Evolutionary conservation across 129 eudicot species (phyloP), one percentile per base, ranked within the genome.

Genomic region (Silybum marianum): DNA sequence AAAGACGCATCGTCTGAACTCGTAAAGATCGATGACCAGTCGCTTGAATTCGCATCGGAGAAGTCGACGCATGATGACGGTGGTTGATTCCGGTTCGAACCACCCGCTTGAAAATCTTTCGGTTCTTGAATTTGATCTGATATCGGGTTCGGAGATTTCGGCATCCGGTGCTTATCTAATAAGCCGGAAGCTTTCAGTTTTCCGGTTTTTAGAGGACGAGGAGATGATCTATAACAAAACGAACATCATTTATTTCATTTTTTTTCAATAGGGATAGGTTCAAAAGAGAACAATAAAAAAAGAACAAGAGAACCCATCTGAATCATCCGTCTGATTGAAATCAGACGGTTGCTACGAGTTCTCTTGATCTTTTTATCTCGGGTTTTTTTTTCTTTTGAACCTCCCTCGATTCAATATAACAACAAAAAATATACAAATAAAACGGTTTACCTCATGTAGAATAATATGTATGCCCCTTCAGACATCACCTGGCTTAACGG

Each of bases 1-100:
- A 94, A 94, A 69, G 98, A 94, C 66, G 98, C 94, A 1, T 94
- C 98, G 22, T 94, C 98, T 16, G 98, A 94, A 88, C 97, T 94
- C 16, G 98, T 94, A 70, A 94, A 94, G 21, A 91, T 78, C 44
- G 98, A 58, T 10, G 66, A 94, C 97, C 98, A 90, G 51, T 94
- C 98, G 34, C 93, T 94, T 28, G 98, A 88, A 66, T 93, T 78
- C 11, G 95, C 87, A 21, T 91, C 98, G 24, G 95, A 92, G 76
- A 87, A 90, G 72, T 94, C 93, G 51, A 71, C 54, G 44, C 60
- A 71, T 23, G 82, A 71, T 23, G 82, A 73, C 25, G 91, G 86
- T 77, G 77, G 19, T 24, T 72, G 70, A 78, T 90, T 73, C 79
- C 82, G 69, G 23, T 18, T 83, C 80, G n/a, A 69, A 74, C 39